Base-by-base conservation (phyloP, 179 eudicot genomes). In the Gypsophila paniculata region DNA sequence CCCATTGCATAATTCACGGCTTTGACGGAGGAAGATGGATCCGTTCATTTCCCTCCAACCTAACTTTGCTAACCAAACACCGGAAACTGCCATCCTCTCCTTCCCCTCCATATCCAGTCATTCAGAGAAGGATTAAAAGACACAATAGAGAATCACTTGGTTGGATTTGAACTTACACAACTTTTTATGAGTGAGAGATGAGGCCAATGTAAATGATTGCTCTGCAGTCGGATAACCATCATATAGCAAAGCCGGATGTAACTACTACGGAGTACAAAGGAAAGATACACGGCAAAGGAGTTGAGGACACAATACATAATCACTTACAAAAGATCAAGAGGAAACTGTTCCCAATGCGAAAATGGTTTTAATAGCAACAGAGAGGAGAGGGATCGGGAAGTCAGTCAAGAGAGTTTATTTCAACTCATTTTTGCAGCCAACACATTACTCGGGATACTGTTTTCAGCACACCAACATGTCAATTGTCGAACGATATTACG, bases 191-290 rank as follows among this genome's bases (percentile, higher is more conserved):
- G 3, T 61, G 18, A 61, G 38, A 60, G 44, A 19, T 61, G 65
- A 0, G 65, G 42, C 13, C 44, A 15, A 61, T 29, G 65, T 32
- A 39, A n/a, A 32, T 21, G 44, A 17, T 32, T 32, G 23, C 36
- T 18, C 68, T 63, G 11, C 44, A 38, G 51, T 63, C 51, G n/a
- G 26, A 63, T 29, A 34, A 61, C 65, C 65, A 38, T 19, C 49
- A 63, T 38, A 63, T 36, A 63, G 48, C 68, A 36, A 65, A 17
- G 10, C 52, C 15, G 39, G 25, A 38, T 38, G 68, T 64, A 64
- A 39, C 29, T 64, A n/a, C n/a, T n/a, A n/a, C n/a, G n/a, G n/a
- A 42, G 46, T 42, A 6, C 3, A 21, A 18, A 8, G 34, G 34
- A 29, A 29, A 5, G 10, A 55, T 18, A 1, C 19, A 19, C 3